Evolutionary conservation across 176 grass and related monocot species (phyloP).

Genomic region (Avena atlantica): DNA sequence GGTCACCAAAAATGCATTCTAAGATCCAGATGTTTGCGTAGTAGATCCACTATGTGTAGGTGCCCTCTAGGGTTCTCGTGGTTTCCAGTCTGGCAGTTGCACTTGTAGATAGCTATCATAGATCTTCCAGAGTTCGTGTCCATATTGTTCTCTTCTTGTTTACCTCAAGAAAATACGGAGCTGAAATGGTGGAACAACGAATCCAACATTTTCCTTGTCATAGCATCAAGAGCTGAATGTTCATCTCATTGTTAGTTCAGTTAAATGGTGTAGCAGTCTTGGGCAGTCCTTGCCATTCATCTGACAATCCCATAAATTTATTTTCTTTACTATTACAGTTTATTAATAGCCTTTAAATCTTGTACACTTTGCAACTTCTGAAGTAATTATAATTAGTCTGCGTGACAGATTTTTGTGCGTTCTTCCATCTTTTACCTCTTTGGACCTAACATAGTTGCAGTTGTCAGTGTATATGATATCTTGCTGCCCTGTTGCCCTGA

Average conservation of each 20-base stretch:
- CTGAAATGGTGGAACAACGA: neutral
- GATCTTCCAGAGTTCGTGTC: constrained; percentile 7
- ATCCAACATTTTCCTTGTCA: neutral
- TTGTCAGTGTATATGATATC: constrained; percentile 31
- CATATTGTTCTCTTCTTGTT: constrained; percentile 20
- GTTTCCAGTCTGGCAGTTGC: constrained; percentile 46
- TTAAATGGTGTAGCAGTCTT: neutral
- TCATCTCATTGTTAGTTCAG: neutral
- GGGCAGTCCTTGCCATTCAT: neutral
- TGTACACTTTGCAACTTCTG: neutral
- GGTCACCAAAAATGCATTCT: constrained; percentile 43
- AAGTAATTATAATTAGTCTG: neutral
- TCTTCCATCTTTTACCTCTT: neutral
- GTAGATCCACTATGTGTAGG: constrained; percentile 44
- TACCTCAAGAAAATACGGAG: neutral
- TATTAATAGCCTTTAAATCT: neutral
- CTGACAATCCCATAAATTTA: neutral
- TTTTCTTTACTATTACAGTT: neutral
- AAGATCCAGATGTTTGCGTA: constrained; percentile 39
- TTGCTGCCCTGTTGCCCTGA: constrained; percentile 28
- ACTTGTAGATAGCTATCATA: constrained; percentile 26
- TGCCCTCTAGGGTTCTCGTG: constrained; percentile 40
- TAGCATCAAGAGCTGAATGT: neutral
- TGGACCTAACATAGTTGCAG: neutral
- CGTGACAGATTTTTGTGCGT: neutral